phyloP scores from a whole-genome alignment of 176 grass and related monocot species.

The Carex scoparia region DNA sequence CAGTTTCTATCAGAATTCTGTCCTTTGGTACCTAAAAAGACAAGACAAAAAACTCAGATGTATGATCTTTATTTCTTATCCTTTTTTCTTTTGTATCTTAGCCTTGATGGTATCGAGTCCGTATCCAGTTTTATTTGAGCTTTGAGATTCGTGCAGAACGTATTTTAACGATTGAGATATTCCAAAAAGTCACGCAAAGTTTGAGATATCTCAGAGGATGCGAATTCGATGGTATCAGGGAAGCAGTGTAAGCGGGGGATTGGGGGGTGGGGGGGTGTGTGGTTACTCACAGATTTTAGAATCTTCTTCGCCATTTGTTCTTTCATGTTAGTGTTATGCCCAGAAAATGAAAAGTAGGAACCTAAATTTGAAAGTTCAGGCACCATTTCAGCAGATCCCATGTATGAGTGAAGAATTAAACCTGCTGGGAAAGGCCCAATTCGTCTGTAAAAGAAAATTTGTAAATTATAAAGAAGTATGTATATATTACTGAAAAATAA shows the following conservation, averaged over 20 bases:
- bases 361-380: constrained; percentile 61
- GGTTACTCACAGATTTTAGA: constrained; percentile 57
- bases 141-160: too few relatives aligned
- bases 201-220: too few relatives aligned
- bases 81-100: not conserved
- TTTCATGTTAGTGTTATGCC: constrained; percentile 59
- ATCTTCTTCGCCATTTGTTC: constrained; percentile 62
- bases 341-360: constrained; percentile 84
- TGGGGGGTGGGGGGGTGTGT: too few relatives aligned
- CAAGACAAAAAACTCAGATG: not conserved
- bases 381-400: constrained; percentile 87
- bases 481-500: not conserved
- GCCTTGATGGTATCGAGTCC: not conserved
- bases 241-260: too few relatives aligned
- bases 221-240: too few relatives aligned
- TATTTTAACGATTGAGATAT: too few relatives aligned
- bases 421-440: constrained; percentile 73
- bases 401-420: constrained; percentile 69
- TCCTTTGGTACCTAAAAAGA: constrained; percentile 62
- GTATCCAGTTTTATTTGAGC: too few relatives aligned
- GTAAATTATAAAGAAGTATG: not conserved
- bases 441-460: constrained; percentile 27
- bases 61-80: not conserved
- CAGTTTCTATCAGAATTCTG: constrained; percentile 83
- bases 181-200: too few relatives aligned